phyloP scores from a whole-genome alignment of 2,329 filamentous ascomycete species.

The Penicillium sp. region DNA sequence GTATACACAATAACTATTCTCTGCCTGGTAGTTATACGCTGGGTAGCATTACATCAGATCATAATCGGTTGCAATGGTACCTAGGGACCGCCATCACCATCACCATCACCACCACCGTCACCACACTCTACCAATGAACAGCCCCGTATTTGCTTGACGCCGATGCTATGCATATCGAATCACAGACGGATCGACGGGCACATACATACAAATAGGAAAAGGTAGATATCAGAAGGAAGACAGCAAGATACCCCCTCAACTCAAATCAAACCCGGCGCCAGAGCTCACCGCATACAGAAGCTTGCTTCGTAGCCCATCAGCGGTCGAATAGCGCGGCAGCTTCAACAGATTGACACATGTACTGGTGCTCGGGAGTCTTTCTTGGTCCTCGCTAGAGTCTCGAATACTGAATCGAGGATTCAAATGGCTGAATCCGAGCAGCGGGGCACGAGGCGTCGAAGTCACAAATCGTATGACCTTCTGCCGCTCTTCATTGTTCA shows the following conservation, averaged over 20 bases:
- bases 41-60: too few species aligned
- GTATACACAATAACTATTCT: too few species aligned
- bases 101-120: neutral
- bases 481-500: conserved; percentile 76
- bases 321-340: conserved; percentile 77
- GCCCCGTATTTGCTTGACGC: conserved; percentile 26
- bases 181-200: conserved; percentile 3
- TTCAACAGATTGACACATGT: conserved; percentile 97
- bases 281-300: conserved; percentile 87
- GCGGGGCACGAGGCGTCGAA: conserved; percentile 84
- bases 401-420: conserved; percentile 87
- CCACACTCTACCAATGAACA: conserved; percentile 16
- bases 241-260: conserved; percentile 24
- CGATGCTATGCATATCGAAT: conserved; percentile 35
- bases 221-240: neutral
- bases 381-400: conserved; percentile 76
- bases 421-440: conserved; percentile 85
- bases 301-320: conserved; percentile 72
- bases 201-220: conserved; percentile 9
- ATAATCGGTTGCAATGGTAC: too few species aligned
- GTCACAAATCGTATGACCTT: conserved; percentile 96
- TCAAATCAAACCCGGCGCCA: conserved; percentile 87
- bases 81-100: too few species aligned
- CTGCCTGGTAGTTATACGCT: too few species aligned
- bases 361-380: conserved; percentile 85